These are phyloP conservation scores for Quercus tomentella DNA, from an alignment of 331 rosid genomes.

Conservation along the genomic window DNA sequence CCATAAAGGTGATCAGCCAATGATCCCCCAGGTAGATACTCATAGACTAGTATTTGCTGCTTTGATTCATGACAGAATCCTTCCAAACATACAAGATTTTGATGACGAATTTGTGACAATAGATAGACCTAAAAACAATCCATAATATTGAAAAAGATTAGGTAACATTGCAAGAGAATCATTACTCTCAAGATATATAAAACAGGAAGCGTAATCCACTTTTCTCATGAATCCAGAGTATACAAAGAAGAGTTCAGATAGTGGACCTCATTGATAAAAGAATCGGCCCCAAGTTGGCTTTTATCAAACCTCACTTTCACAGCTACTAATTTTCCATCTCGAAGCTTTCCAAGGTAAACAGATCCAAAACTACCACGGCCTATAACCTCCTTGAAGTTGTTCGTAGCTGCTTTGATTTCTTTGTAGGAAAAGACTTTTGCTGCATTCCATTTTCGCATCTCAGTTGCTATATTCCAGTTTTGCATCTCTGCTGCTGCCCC, in stretches of 20 bases:
- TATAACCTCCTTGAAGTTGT: constrained; percentile 71
- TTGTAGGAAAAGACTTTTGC: constrained; percentile 73
- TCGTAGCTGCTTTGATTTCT: constrained; percentile 82
- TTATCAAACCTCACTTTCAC: constrained; percentile 90
- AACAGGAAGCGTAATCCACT: background rate
- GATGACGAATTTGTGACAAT: constrained; percentile 71
- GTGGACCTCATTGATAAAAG: constrained; percentile 84
- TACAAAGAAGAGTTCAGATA: background rate
- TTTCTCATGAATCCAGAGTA: background rate
- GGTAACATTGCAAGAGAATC: background rate
- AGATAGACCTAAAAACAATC: constrained; percentile 56
- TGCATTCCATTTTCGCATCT: constrained; percentile 69
- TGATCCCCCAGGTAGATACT: constrained; percentile 89
- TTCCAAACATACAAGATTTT: constrained; percentile 85
- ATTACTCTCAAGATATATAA: background rate
- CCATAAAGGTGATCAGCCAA: constrained; percentile 83
- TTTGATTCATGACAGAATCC: constrained; percentile 86
- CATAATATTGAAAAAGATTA: background rate
- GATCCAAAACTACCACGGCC: constrained; percentile 95
- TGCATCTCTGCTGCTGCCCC: constrained; percentile 41
- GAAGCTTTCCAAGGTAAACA: constrained; percentile 84
- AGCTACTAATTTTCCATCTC: constrained; percentile 65
- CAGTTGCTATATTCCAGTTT: constrained; percentile 42
- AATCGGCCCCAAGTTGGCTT: constrained; percentile 82
- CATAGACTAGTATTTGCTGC: constrained; percentile 91